Base-by-base conservation (phyloP, 1,284 basidiomycete species). In the Sporisorium scitamineum region DNA sequence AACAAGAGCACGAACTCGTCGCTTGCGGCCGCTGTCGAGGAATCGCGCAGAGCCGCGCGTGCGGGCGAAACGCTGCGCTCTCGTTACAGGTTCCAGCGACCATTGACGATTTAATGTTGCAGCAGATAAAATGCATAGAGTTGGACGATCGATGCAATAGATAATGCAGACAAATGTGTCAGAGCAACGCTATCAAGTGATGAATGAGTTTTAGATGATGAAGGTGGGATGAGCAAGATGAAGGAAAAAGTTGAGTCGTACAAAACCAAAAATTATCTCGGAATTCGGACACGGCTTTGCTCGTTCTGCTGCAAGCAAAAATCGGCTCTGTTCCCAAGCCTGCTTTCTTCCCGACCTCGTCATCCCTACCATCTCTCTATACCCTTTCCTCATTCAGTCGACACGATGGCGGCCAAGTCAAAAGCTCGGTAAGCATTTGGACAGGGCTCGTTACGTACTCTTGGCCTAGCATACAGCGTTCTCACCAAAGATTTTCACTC, bases 341-440 rank as follows among this genome's bases (percentile, higher is more conserved):
- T 26, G n/a, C 24, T 42, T 41, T 39, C 45, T 34, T 42, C 53
- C 31, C 13, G n/a, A 44, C 29, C 18, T 50, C 48, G 27, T 50
- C 48, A 9, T 31, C 48, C 48, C 48, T 18, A 11, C n/a, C 39
- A 32, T 24, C 37, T 39, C 34, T 4, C 42, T 44, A n/a, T n/a
- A n/a, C n/a, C n/a, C 31, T 37, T 37, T 37, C 6, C 54, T 22
- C 44, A 41, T 44, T 27, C 37, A 32, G 16, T 53, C 20, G 41
- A 47, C 31, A 76, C 22, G 32, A 84, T 84, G 82, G 82, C 81
- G 48, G 80, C 56, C 66, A 84, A 82, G 66, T 78, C 79, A 24
- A 84, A 84, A 68, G 76, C 82, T 47, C 74, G 82, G 81, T 83
- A 61, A 61, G 79, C 9, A 9, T 32, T 8, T 9, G 39, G 1